Conservation (phyloP, 345 rosid species). For the Bretschneidera sinensis region DNA sequence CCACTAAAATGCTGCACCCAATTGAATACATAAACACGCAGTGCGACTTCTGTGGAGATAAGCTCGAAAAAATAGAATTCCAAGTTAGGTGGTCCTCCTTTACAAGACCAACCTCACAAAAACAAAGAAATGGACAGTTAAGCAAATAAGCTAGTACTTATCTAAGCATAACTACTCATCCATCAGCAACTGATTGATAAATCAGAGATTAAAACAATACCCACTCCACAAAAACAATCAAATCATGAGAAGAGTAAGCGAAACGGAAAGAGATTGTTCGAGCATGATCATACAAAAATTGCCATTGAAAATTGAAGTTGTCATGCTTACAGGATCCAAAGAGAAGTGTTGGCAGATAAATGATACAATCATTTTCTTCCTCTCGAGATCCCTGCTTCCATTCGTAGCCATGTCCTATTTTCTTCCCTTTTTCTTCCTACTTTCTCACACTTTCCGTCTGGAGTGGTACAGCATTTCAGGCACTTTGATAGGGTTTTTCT, state of each 20-base stretch:
- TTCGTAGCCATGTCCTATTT: too few species aligned
- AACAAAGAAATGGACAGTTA: neutral
- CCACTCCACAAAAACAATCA: neutral
- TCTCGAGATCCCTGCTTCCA: conserved; percentile 19
- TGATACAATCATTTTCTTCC: conserved; percentile 41
- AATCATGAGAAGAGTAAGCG: neutral
- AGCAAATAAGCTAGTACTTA: neutral
- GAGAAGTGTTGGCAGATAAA: conserved; percentile 59
- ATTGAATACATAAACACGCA: neutral
- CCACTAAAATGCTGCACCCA: neutral
- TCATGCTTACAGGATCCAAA: conserved; percentile 45
- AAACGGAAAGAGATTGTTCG: neutral
- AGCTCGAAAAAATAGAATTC: neutral
- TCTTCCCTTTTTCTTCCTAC: too few species aligned
- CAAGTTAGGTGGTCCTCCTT: neutral
- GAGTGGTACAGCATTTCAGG: too few species aligned
- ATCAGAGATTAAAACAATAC: neutral
- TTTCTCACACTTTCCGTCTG: too few species aligned
- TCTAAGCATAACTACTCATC: neutral
- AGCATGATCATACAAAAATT: neutral
- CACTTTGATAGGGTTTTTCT: too few species aligned
- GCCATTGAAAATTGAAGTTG: conserved; percentile 3
- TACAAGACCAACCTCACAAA: neutral
- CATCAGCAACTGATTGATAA: neutral
- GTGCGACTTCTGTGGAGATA: neutral